Percentiles rank a stretch among this genome's conserved stretches.
phyloP scores from a whole-genome alignment of 306 rosid species.

The Quercus suber region DNA sequence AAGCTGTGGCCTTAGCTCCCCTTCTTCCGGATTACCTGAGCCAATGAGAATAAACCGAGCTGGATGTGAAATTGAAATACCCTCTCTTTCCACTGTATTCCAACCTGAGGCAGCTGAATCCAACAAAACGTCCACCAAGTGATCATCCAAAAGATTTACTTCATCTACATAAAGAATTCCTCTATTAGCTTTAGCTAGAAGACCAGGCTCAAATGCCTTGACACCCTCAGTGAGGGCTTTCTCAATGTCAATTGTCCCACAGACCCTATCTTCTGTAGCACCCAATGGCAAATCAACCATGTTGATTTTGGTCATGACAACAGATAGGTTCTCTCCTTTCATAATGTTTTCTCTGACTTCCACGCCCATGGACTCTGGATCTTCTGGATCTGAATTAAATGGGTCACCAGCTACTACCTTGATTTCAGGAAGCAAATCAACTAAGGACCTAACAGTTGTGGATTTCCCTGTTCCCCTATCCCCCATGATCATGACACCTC shows the following conservation, averaged over 20 bases:
- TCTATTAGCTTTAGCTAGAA: constrained; percentile 92
- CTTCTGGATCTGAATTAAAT: constrained; percentile 88
- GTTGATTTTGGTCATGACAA: constrained; percentile 67
- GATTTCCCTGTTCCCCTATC: constrained; percentile 96
- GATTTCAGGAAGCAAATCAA: constrained; percentile 92
- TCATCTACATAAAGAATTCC: constrained; percentile 95
- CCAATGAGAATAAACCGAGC: constrained; percentile 92
- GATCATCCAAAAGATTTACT: constrained; percentile 94
- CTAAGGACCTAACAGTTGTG: constrained; percentile 79
- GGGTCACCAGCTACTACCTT: constrained; percentile 85
- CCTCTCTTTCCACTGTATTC: constrained; percentile 99
- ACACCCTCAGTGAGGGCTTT: constrained; percentile 95
- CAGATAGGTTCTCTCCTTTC: constrained; percentile 65
- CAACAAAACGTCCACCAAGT: constrained; percentile 85
- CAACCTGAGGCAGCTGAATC: constrained; percentile 99
- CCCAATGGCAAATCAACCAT: constrained; percentile 98
- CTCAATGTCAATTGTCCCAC: constrained; percentile 96
- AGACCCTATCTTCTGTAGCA: constrained; percentile 93
- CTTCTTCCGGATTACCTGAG: constrained; percentile 98
- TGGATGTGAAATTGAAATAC: constrained; percentile 91
- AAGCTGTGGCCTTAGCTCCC: constrained; percentile 95
- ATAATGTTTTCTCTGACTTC: constrained; percentile 70
- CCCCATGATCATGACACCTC: constrained; percentile 99
- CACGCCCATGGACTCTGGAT: constrained; percentile 85
- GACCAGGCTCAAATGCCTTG: constrained; percentile 94